Evolutionary conservation across 2,329 filamentous ascomycete species (phyloP).

Genomic region (Venturia asperata): DNA sequence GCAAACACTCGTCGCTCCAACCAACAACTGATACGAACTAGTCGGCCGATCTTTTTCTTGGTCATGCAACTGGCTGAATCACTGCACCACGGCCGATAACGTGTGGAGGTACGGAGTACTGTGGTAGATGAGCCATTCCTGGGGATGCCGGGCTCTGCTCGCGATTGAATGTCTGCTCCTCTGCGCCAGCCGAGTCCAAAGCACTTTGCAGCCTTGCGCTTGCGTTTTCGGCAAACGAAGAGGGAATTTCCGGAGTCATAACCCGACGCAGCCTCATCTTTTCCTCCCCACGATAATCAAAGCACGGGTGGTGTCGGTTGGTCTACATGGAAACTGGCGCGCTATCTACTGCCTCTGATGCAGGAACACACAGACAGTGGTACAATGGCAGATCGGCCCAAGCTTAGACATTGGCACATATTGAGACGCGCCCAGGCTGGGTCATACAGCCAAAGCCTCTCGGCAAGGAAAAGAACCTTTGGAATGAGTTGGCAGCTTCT

Average conservation of each 20-base stretch:
- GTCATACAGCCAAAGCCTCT: background rate
- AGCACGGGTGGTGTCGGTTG: conserved; percentile 7
- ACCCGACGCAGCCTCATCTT: background rate
- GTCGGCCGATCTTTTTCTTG: conserved; percentile 7
- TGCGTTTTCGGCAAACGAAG: background rate
- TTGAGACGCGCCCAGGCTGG: conserved; percentile 1
- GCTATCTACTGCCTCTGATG: background rate
- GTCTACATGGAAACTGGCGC: background rate
- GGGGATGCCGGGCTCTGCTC: background rate
- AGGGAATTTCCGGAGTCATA: background rate
- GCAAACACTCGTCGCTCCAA: background rate
- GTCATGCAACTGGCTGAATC: background rate
- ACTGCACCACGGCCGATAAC: conserved; percentile 6
- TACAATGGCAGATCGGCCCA: background rate
- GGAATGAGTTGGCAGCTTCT: background rate
- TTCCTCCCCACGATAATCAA: background rate
- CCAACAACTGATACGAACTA: conserved; percentile 3
- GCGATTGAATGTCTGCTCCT: background rate
- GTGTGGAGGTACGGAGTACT: too few relatives aligned
- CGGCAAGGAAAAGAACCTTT: background rate
- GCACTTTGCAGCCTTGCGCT: background rate
- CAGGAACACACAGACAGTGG: conserved; percentile 1
- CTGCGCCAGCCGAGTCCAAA: background rate
- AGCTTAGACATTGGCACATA: background rate
- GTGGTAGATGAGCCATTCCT: conserved; percentile 1